Evolutionary conservation across 2,329 filamentous ascomycete species (phyloP).

Genomic region (Passalora sequoiae): DNA sequence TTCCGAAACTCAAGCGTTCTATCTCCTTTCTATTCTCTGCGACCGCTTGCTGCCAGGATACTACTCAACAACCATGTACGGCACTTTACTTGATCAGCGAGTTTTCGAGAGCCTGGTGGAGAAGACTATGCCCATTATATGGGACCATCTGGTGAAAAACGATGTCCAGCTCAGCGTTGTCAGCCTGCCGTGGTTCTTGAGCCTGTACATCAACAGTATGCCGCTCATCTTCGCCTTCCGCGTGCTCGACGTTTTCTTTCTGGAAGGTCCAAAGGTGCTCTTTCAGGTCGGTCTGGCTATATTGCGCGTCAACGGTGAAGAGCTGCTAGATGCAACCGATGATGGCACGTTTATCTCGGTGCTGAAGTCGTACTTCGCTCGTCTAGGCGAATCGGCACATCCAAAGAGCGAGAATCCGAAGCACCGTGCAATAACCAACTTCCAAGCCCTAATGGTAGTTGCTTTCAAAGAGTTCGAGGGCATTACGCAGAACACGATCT

Average conservation of each 20-base stretch:
- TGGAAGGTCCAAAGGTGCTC: slow-evolving; percentile 93
- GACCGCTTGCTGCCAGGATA: slow-evolving; percentile 91
- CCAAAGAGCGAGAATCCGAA: slow-evolving; percentile 94
- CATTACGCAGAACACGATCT: slow-evolving; percentile 89
- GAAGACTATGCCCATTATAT: slow-evolving; percentile 95
- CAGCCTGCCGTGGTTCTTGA: slow-evolving; percentile 95
- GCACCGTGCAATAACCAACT: slow-evolving; percentile 84
- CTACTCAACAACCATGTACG: slow-evolving; percentile 99
- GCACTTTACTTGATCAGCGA: slow-evolving; percentile 89
- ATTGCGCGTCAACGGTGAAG: slow-evolving; percentile 91
- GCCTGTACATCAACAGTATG: slow-evolving; percentile 99
- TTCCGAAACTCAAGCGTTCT: slow-evolving; percentile 94
- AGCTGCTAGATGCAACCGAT: slow-evolving; percentile 84
- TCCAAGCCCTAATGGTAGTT: slow-evolving; percentile 98
- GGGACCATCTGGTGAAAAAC: slow-evolving; percentile 95
- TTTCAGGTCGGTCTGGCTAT: slow-evolving; percentile 98
- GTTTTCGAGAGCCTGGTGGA: slow-evolving; percentile 98
- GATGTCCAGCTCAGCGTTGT: slow-evolving; percentile 97
- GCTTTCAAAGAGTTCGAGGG: slow-evolving; percentile 97
- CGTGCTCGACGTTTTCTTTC: slow-evolving; percentile 94
- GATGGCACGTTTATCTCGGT: slow-evolving; percentile 97
- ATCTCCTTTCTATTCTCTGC: slow-evolving; percentile 83
- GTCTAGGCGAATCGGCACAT: slow-evolving; percentile 90
- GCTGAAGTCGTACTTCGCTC: slow-evolving; percentile 87
- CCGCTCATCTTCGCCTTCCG: slow-evolving; percentile 94